A percentile compares a stretch with the other conserved stretches of the same genome.
Evolutionary conservation across 768 basidiomycete genomes (phyloP).

Genomic region (Macrolepiota fuliginosa): DNA sequence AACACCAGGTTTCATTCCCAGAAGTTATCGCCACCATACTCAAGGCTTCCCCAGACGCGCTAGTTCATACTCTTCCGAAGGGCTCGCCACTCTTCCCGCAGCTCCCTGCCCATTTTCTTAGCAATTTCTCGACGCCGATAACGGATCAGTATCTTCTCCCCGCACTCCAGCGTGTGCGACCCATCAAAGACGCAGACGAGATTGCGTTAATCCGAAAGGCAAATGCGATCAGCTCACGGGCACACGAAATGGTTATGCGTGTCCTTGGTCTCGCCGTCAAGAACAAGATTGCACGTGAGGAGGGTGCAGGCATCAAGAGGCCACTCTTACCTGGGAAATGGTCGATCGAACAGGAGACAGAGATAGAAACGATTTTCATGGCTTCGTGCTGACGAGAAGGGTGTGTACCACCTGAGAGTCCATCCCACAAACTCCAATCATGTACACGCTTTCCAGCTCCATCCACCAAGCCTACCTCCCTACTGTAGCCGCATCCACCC

Average conservation of each 20-base stretch:
- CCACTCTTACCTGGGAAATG: conserved; percentile 75
- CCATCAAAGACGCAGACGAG: conserved; percentile 76
- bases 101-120: conserved; percentile 41
- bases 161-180: conserved; percentile 78
- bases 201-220: conserved; percentile 75
- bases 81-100: conserved; percentile 50
- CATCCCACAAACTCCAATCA: not conserved
- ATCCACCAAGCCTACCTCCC: conserved; percentile 90
- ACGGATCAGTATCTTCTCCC: conserved; percentile 62
- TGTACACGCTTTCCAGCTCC: conserved; percentile 45
- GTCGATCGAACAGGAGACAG: conserved; percentile 88
- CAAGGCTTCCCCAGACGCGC: conserved; percentile 48
- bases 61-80: conserved; percentile 66
- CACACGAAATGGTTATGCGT: conserved; percentile 91
- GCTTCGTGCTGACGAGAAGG: conserved; percentile 87
- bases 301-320: conserved; percentile 41
- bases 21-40: conserved; percentile 43
- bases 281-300: conserved; percentile 44
- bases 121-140: conserved; percentile 31
- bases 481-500: conserved; percentile 83
- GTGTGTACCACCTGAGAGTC: conserved; percentile 43
- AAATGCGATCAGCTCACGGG: conserved; percentile 82
- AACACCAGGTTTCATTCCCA: conserved; percentile 46
- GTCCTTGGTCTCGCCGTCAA: conserved; percentile 77
- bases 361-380: conserved; percentile 92